These are phyloP conservation scores for Dactylis glomerata DNA, from an alignment of 176 grass and related monocot genomes.

Conservation along the genomic window DNA sequence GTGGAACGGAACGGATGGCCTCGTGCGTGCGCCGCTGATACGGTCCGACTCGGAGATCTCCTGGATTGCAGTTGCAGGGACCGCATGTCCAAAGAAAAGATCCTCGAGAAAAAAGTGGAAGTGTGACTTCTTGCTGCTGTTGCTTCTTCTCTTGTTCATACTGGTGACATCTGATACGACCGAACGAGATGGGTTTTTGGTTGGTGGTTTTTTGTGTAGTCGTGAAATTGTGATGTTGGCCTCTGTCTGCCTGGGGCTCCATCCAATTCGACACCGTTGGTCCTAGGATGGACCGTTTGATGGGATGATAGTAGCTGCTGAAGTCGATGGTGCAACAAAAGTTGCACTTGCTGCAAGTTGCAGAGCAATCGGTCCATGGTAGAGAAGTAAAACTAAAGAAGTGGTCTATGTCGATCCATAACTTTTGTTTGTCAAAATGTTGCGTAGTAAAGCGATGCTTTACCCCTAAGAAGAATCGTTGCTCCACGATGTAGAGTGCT, in stretches of 20 bases:
- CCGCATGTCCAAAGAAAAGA: not conserved
- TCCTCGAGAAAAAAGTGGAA: not conserved
- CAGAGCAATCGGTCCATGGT: not conserved
- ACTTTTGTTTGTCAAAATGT: not conserved
- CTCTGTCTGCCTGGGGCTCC: not conserved
- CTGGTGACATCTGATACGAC: not conserved
- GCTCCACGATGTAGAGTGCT: not conserved
- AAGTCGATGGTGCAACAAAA: not conserved
- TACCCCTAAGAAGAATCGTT: not conserved
- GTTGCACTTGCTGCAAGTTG: not conserved
- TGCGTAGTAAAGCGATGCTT: not conserved
- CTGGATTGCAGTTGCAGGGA: not conserved
- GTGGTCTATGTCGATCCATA: not conserved
- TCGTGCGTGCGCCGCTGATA: not conserved
- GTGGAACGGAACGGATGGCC: not conserved
- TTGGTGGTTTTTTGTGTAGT: not conserved
- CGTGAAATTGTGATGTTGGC: not conserved
- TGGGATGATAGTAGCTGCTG: not conserved
- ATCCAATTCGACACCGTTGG: not conserved
- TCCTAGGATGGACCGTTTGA: not conserved
- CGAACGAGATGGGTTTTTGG: not conserved
- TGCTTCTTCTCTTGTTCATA: not conserved
- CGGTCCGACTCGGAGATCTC: not conserved
- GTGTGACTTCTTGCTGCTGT: not conserved
- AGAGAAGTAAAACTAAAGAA: not conserved